Percentiles rank a stretch among this genome's conserved stretches.
Conservation (phyloP, 352 stramenopile species). For the Pythium volutum region DNA sequence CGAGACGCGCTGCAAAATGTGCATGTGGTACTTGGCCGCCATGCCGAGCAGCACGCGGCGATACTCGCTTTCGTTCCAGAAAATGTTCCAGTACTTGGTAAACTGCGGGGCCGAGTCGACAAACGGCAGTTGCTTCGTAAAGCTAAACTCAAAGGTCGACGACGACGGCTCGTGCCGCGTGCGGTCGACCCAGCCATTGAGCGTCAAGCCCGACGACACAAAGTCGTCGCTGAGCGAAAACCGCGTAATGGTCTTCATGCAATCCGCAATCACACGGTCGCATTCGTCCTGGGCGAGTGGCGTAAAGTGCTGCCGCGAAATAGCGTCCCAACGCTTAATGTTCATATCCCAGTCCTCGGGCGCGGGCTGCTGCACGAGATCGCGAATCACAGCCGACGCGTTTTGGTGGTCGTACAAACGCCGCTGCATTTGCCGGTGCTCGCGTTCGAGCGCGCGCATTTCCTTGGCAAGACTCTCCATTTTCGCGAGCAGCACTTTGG, state of each 20-base stretch:
- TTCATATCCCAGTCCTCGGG: conserved; percentile 19
- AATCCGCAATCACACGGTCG: conserved; percentile 13
- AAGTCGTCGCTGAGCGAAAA: conserved; percentile 23
- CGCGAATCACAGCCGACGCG: conserved; percentile 15
- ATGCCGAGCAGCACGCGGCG: conserved; percentile 19
- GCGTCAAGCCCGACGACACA: conserved; percentile 12
- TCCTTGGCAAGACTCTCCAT: conserved; percentile 20
- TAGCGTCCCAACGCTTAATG: conserved; percentile 22
- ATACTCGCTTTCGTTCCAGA: conserved; percentile 20
- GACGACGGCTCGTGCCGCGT: conserved; percentile 18
- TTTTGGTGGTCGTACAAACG: conserved; percentile 17
- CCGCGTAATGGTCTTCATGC: conserved; percentile 25
- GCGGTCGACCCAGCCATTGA: conserved; percentile 24
- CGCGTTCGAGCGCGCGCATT: conserved; percentile 21
- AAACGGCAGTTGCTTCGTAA: conserved; percentile 17
- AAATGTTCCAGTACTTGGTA: conserved; percentile 23
- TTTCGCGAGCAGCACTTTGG: conserved; percentile 15
- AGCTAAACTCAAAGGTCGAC: conserved; percentile 23
- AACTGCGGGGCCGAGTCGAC: conserved; percentile 15
- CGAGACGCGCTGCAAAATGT: conserved; percentile 23
- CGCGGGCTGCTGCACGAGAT: conserved; percentile 11
- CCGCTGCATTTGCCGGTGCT: conserved; percentile 17
- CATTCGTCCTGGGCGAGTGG: conserved; percentile 6
- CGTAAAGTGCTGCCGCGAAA: conserved; percentile 15
- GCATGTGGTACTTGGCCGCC: conserved; percentile 22